Evolutionary conservation across 306 rosid species (phyloP), one percentile per base, ranked within the genome.

Genomic region (Begonia masoniana): DNA sequence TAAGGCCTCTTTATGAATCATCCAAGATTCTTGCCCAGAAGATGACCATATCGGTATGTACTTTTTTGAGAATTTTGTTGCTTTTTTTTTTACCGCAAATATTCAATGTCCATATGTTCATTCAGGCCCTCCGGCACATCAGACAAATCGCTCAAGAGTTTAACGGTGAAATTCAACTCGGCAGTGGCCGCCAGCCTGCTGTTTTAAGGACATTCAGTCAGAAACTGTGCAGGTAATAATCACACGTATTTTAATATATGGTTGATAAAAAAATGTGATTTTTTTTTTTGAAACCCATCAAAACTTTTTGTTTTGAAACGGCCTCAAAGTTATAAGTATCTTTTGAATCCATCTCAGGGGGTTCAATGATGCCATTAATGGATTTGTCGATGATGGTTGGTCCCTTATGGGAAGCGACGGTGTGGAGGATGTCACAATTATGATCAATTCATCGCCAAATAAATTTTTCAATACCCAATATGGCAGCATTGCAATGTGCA

Each of bases 181-280:
- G 86, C 57, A 94, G 94, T 6, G 94, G 99, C 13, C 96, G 96
- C 43, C 99, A 91, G 67, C 99, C 99, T 24, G 99, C 96, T 58
- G 99, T 91, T 5, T 68, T 91, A 52, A 76, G 99, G 57, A 91
- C 96, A 19, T 86, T 91, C 50, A 81, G 99, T 68, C 99, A 86
- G 64, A 81, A 85, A 68, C 84, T 91, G 47, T 81, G 94, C 78
- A 71, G 99, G 99, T 86, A 63, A 31, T 26, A 26, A 0, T 17
- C 19, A 1, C 1, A 17, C 19, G n/a, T n/a, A n/a, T n/a, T 1
- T 17, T 17, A 17, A 17, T 17, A 1, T 17, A 17, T 17, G 1
- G 1, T 17, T 17, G 19, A 17, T 17, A 17, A 17, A 17, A 17
- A 0, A 17, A 17, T 17, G 19, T 17, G 19, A 17, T 17, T 17